Base-by-base conservation (phyloP, 805 yeast species). In the Candida railenensis region DNA sequence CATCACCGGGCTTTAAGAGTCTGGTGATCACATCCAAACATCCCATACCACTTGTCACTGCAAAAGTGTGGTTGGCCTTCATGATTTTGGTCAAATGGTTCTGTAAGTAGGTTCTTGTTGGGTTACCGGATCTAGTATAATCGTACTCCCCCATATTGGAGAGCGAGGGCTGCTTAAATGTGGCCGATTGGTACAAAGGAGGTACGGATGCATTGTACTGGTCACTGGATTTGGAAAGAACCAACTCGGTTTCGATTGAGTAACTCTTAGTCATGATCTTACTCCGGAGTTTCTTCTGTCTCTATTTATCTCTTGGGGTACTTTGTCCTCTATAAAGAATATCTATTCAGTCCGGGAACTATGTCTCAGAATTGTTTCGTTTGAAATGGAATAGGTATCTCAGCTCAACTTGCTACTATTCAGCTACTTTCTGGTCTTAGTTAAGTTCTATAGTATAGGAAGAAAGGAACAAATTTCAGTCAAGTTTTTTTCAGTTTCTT, bases 151-250 rank as follows among this genome's bases (percentile, higher is more conserved):
- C 92, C 84, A 87, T 80, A 56, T 85, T 82, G 34, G 80, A 72
- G 50, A 88, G 69, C 0, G 87, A 79, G 39, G 76, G 76, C 64
- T 88, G 94, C 66, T 89, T 90, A 74, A 91, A 91, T 4, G 98
- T 91, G n/a, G 98, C 96, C 0, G 94, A 81, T 64, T 89, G 96
- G 67, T 91, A 91, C 36, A 91, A 73, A 3, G 98, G 97, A 9
- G 95, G 89, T 22, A 85, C 84, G 3, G 94, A 85, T 1, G 97
- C 81, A 51, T 84, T 81, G 72, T 83, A 79, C 57, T 82, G 85
- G 66, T 91, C 97, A 15, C 50, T 50, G 54, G 82, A 75, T 52
- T 76, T 78, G 40, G 81, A 66, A 50, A 72, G 76, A 22, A 87
- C 91, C 45, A 87, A 73, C 58, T 85, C 87, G 7, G 95, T 87